Evolutionary conservation across 306 rosid genomes (phyloP), one percentile per base, ranked within the genome.

Genomic region (Heteromeles arbutifolia): DNA sequence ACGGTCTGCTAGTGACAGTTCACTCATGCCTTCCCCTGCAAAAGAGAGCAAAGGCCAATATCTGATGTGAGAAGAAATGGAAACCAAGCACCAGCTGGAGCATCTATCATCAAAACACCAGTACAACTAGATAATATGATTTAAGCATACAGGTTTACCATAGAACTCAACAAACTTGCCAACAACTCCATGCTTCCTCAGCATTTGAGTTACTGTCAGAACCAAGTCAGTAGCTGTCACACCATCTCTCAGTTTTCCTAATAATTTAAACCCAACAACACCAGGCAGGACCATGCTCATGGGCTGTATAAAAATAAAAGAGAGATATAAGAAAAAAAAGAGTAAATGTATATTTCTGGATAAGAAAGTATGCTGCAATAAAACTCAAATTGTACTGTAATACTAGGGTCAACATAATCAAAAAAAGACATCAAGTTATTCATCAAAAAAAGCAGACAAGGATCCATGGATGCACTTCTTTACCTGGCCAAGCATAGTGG

Each of bases 211-310:
- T 67, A 91, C 97, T 69, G 98, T 93, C 86, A 94, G 82, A 65
- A 94, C 98, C 90, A 93, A 88, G 89, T 93, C 98, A 1, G 98
- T 93, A 71, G 98, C 98, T 62, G 98, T 91, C 73, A 94, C 94
- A 73, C 98, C 97, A 68, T 86, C 80, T 85, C 96, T 87, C 74
- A 91, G 84, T 83, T 90, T 91, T 63, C 98, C 97, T 59, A 67
- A 48, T 79, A 94, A 86, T 85, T 90, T 94, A 70, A 94, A 94
- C 73, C 98, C 98, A 72, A 94, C 98, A 2, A 94, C 98, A 69
- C 98, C 98, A 17, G 98, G 98, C 71, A 93, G 87, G 82, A 93
- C 98, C 98, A 93, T 93, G 91, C 98, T 93, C 98, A 93, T 91
- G 74, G 98, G 98, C 97, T 94, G 86, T 74, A 78, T 69, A 44